These are phyloP conservation scores for Tetrahymena elliotti DNA, from an alignment of 73 alveolate genomes.

Conservation along the genomic window DNA sequence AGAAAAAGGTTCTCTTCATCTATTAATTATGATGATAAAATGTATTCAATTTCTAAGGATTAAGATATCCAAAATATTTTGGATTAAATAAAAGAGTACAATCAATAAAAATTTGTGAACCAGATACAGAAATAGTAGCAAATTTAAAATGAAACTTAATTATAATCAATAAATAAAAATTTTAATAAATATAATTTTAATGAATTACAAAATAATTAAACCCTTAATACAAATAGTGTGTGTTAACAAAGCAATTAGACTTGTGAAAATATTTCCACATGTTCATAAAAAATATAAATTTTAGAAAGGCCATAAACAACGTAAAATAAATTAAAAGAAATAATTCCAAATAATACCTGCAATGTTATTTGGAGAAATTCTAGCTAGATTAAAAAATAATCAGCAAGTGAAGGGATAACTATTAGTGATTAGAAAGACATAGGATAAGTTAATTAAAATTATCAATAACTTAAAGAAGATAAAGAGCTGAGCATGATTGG, in stretches of 20 bases:
- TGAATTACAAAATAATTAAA: neutral
- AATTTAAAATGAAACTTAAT: neutral
- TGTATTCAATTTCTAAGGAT: neutral
- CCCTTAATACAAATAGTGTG: neutral
- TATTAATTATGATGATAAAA: neutral
- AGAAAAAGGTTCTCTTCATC: neutral
- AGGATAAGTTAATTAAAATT: too few species aligned
- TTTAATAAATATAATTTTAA: too few species aligned
- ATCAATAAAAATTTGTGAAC: neutral
- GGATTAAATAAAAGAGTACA: neutral
- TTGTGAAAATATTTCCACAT: neutral
- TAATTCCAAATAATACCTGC: neutral
- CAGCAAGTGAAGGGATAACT: too few species aligned
- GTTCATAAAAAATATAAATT: too few species aligned
- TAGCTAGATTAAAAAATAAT: too few species aligned
- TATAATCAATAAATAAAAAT: too few species aligned
- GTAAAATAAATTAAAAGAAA: too few species aligned
- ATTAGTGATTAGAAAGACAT: too few species aligned
- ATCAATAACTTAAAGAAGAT: too few species aligned
- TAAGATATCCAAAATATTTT: neutral
- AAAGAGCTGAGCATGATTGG: too few species aligned
- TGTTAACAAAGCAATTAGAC: too few species aligned
- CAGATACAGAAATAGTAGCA: neutral
- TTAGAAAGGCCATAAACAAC: neutral
- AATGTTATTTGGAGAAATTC: neutral